These are phyloP conservation scores for Fusarium guadeloupense DNA, from an alignment of 2,329 filamentous ascomycete genomes.

Conservation along the genomic window DNA sequence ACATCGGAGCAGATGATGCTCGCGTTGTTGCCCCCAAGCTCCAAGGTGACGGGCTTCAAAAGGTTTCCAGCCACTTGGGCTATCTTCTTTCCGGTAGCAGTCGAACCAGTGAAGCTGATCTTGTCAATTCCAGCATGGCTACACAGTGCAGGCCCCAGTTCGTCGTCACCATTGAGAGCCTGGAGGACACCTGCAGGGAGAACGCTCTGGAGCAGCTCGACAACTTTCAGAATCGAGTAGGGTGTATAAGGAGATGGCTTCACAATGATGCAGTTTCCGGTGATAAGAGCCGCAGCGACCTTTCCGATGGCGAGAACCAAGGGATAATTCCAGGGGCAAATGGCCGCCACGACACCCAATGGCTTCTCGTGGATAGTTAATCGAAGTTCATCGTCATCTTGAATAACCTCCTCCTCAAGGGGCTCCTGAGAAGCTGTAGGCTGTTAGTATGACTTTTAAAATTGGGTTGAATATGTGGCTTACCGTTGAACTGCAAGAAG, in stretches of 20 bases:
- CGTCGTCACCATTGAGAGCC: slow-evolving; percentile 66
- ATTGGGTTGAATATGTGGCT: fast-evolving
- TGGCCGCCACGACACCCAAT: slow-evolving; percentile 55
- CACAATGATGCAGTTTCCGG: slow-evolving; percentile 63
- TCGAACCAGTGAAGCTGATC: slow-evolving; percentile 71
- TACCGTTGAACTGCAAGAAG: slow-evolving; percentile 4
- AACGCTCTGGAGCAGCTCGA: slow-evolving; percentile 63
- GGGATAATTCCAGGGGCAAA: slow-evolving; percentile 66
- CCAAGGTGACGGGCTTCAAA: slow-evolving; percentile 68
- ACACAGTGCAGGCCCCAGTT: slow-evolving; percentile 66
- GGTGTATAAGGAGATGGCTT: slow-evolving; percentile 68
- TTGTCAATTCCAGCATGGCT: slow-evolving; percentile 66
- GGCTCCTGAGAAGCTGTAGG: background rate
- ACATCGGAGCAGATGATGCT: slow-evolving; percentile 66
- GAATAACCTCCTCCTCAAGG: background rate
- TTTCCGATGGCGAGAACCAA: slow-evolving; percentile 61
- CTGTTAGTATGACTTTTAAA: background rate
- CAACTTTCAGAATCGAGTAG: slow-evolving; percentile 65
- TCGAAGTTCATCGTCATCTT: background rate
- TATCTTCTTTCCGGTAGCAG: slow-evolving; percentile 67
- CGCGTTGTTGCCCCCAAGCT: slow-evolving; percentile 68
- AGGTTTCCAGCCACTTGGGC: slow-evolving; percentile 62
- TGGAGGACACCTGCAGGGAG: slow-evolving; percentile 70
- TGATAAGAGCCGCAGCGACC: slow-evolving; percentile 63
- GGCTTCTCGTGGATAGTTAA: slow-evolving; percentile 35